Evolutionary conservation across 176 grass and related monocot genomes (phyloP), one percentile per base, ranked within the genome.

Genomic region (Guadua angustifolia): DNA sequence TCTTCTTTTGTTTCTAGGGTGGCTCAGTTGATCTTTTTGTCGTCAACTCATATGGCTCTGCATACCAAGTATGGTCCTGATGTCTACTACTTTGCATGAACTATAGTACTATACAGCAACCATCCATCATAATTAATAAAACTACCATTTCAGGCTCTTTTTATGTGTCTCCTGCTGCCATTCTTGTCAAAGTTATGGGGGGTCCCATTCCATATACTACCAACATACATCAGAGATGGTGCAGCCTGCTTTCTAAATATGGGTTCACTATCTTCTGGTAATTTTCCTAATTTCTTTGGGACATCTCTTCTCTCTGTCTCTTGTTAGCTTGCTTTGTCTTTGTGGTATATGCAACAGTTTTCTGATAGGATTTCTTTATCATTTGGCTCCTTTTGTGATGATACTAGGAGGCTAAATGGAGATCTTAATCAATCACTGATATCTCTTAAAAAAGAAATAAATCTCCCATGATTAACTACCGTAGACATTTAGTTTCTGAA

Each of bases 131-230:
- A 78, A 89, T 45, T 57, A 81, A 76, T 66, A 15, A 77, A 83
- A 38, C 21, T 71, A 66, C 67, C 46, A 84, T 83, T 83, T 73
- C 93, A 99, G 96, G 96, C 93, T 69, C 43, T 99, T 79, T 99
- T 95, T 74, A 92, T 99, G 83, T 99, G 89, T 67, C 80, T 99
- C 53, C 84, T 99, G 66, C 40, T 99, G 24, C 96, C 96, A 22
- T 95, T 99, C 69, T 85, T 99, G 81, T 99, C 96, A 47, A 99
- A 94, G 74, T 87, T 99, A 75, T 99, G 96, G 96, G 96, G 96
- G 66, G 86, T 99, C 81, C 93, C 93, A 65, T 99, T 99, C 75
- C 80, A 86, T 82, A 81, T 88, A 38, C 82, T 99, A 35, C 96
- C 96, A 81, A 83, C 86, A 32, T 94, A 99, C 80, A 82, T 99